Conservation (phyloP, 306 rosid species). For the Amphicarpaea edgeworthii region DNA sequence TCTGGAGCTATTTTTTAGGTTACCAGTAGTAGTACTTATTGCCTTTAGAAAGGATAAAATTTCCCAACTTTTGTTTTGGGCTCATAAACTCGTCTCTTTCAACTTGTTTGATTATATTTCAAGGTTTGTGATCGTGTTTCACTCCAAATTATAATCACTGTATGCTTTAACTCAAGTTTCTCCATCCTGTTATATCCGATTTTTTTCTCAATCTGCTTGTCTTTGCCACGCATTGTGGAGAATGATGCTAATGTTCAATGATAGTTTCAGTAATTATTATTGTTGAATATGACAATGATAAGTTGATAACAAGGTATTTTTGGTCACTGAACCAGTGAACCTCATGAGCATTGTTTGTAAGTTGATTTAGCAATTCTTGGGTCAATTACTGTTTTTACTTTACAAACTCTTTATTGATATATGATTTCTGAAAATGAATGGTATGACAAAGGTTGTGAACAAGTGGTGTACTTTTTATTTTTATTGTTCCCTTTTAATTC, state of each 20-base stretch:
- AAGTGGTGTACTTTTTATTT: background rate
- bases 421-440: slow-evolving; percentile 32
- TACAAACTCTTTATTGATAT: background rate
- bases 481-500: slow-evolving; percentile 6
- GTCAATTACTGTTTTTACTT: background rate
- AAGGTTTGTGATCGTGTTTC: background rate
- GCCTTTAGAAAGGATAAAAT: background rate
- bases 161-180: slow-evolving; percentile 23
- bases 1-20: background rate
- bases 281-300: background rate
- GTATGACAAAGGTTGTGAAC: slow-evolving; percentile 14
- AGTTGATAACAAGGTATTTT: background rate
- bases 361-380: slow-evolving; percentile 1
- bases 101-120: slow-evolving; percentile 27
- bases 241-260: background rate
- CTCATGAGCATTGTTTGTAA: background rate
- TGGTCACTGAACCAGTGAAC: slow-evolving; percentile 12
- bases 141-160: slow-evolving; percentile 19
- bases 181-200: slow-evolving; percentile 6
- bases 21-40: background rate
- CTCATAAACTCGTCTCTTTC: slow-evolving; percentile 1
- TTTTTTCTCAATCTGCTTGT: background rate
- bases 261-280: background rate
- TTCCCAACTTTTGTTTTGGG: slow-evolving; percentile 25
- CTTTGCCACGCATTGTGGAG: slow-evolving; percentile 22